Conservation (phyloP, 2,329 filamentous ascomycete genomes). For the Biscogniauxia mediterranea region DNA sequence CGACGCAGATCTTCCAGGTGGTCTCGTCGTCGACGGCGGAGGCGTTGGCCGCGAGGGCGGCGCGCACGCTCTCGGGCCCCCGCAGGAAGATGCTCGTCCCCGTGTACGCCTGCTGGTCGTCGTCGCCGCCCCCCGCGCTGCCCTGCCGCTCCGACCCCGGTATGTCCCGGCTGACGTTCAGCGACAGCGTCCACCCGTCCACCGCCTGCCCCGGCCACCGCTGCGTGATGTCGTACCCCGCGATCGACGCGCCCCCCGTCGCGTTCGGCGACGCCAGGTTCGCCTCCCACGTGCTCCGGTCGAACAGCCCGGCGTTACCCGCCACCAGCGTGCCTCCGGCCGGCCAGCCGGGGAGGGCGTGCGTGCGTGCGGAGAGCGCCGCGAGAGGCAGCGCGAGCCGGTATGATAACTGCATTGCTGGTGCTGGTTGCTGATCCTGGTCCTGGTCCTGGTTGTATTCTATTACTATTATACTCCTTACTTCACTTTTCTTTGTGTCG, state of each 20-base stretch:
- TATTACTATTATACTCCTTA: no score
- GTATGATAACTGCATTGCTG: not conserved
- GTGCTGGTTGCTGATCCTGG: no score
- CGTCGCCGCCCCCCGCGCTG: constrained; percentile 16
- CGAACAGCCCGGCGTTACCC: constrained; percentile 26
- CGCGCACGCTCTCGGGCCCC: constrained; percentile 16
- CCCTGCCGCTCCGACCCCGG: constrained; percentile 18
- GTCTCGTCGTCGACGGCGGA: constrained; percentile 23
- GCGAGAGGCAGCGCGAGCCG: not conserved
- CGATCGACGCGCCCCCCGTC: constrained; percentile 16
- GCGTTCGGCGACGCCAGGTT: constrained; percentile 43
- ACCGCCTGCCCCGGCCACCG: constrained; percentile 49
- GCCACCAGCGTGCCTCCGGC: constrained; percentile 23
- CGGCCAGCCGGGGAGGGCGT: constrained; percentile 43
- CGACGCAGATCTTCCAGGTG: constrained; percentile 31
- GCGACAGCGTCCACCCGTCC: constrained; percentile 40
- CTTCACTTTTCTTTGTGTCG: no score
- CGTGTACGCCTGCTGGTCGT: constrained; percentile 22
- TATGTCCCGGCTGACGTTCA: constrained; percentile 27
- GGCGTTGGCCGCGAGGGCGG: constrained; percentile 10
- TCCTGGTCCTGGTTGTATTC: not conserved
- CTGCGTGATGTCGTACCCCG: constrained; percentile 32
- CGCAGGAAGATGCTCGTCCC: constrained; percentile 29
- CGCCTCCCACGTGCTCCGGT: constrained; percentile 24
- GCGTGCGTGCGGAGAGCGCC: constrained; percentile 1